These are phyloP conservation scores for Colletotrichum sp. DNA, from an alignment of 2,329 filamentous ascomycete genomes.

Conservation along the genomic window DNA sequence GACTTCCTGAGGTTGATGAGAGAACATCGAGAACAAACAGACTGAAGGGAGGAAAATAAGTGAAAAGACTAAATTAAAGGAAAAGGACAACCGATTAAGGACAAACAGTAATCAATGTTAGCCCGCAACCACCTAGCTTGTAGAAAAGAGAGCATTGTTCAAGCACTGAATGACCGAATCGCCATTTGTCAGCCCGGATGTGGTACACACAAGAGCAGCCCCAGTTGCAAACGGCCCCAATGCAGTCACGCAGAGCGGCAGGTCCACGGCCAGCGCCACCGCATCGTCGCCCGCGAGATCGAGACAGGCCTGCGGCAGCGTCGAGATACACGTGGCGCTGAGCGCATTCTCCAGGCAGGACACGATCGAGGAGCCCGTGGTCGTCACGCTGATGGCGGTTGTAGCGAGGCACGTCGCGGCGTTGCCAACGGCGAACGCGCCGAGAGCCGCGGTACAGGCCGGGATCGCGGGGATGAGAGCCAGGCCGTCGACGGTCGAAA, in stretches of 20 bases:
- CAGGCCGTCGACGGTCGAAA: rapidly evolving
- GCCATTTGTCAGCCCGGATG: background rate
- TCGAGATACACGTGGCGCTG: background rate
- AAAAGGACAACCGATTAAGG: no score
- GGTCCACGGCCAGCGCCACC: background rate
- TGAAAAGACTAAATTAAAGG: no score
- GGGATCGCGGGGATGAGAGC: background rate
- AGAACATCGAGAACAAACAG: no score
- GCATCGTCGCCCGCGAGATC: background rate
- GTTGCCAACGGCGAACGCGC: background rate
- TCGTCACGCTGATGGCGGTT: background rate
- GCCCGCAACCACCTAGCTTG: rapidly evolving
- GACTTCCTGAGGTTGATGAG: no score
- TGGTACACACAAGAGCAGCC: background rate
- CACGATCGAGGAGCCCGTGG: background rate
- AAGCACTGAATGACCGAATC: background rate
- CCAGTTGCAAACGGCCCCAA: background rate
- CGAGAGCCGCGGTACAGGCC: background rate
- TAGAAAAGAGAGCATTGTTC: background rate
- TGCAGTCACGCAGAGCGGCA: background rate
- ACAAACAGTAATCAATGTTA: background rate
- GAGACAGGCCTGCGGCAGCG: background rate
- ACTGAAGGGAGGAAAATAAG: no score
- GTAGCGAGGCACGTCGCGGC: background rate
- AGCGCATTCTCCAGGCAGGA: background rate